These are phyloP conservation scores for Rhodamnia argentea DNA, from an alignment of 345 rosid species.

Conservation along the genomic window DNA sequence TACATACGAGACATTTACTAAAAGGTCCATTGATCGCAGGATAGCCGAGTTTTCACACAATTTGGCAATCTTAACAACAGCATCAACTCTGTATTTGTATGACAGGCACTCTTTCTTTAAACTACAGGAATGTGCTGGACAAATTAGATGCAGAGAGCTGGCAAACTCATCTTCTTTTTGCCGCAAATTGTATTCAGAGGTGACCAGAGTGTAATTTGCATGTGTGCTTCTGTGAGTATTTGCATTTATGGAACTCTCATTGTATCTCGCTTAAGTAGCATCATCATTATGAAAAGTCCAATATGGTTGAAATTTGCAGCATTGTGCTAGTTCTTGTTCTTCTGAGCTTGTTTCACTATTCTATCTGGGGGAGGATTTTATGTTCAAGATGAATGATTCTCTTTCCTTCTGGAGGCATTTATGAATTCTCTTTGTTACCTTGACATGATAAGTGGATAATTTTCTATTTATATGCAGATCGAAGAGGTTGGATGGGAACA, in stretches of 20 bases:
- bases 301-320: neutral
- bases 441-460: neutral
- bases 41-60: neutral
- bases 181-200: constrained; percentile 61
- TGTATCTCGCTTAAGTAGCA: neutral
- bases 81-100: neutral
- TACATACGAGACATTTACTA: neutral
- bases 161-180: constrained; percentile 43
- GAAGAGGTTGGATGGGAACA: constrained; percentile 89
- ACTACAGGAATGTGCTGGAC: constrained; percentile 22
- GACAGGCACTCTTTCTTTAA: neutral
- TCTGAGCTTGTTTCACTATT: neutral
- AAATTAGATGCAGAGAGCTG: constrained; percentile 26
- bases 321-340: neutral
- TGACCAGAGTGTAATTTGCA: constrained; percentile 5
- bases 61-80: neutral
- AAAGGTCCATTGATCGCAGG: neutral
- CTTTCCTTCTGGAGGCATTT: neutral
- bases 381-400: neutral
- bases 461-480: constrained; percentile 27
- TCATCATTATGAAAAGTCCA: neutral
- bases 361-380: neutral
- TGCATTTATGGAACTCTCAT: neutral
- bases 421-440: neutral
- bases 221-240: neutral